Conservation (phyloP, 2,329 filamentous ascomycete genomes). For the Alternaria tenuissima region DNA sequence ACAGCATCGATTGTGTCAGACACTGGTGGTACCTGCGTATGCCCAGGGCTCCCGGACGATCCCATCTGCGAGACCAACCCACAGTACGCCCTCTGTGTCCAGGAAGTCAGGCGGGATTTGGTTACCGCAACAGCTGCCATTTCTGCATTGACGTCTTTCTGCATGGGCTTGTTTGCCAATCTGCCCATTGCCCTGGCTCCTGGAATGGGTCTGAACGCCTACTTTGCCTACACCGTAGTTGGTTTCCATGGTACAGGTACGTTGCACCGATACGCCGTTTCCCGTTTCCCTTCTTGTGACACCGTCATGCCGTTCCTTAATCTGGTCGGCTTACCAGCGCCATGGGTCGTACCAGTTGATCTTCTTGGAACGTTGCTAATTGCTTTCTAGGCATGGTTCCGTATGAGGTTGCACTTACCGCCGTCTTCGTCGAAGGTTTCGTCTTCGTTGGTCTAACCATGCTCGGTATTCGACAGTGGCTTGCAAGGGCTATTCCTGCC, state of each 20-base stretch:
- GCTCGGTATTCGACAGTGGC: constrained; percentile 76
- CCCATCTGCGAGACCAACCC: constrained; percentile 64
- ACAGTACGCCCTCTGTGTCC: constrained; percentile 70
- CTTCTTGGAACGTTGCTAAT: constrained; percentile 25
- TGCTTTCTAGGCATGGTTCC: constrained; percentile 63
- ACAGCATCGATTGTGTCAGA: constrained; percentile 70
- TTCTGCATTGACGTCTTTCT: constrained; percentile 78
- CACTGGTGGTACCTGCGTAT: constrained; percentile 79
- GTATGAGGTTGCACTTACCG: constrained; percentile 79
- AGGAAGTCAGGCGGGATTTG: constrained; percentile 75
- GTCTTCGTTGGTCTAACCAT: constrained; percentile 82
- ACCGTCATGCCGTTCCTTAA: constrained; percentile 19
- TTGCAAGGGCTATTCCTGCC: constrained; percentile 72
- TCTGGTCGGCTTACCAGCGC: constrained; percentile 1
- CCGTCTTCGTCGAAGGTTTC: constrained; percentile 88
- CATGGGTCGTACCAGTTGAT: constrained; percentile 6
- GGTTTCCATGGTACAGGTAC: constrained; percentile 75
- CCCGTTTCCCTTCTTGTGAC: constrained; percentile 22
- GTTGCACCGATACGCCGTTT: constrained; percentile 17
- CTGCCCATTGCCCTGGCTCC: constrained; percentile 78
- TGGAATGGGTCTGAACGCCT: constrained; percentile 85
- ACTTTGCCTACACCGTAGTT: constrained; percentile 84
- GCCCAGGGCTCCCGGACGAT: constrained; percentile 55
- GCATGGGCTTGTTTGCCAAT: constrained; percentile 84
- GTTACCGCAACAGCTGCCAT: constrained; percentile 88